Evolutionary conservation across 2,329 filamentous ascomycete genomes (phyloP).

Genomic region (Penicillium sp.): DNA sequence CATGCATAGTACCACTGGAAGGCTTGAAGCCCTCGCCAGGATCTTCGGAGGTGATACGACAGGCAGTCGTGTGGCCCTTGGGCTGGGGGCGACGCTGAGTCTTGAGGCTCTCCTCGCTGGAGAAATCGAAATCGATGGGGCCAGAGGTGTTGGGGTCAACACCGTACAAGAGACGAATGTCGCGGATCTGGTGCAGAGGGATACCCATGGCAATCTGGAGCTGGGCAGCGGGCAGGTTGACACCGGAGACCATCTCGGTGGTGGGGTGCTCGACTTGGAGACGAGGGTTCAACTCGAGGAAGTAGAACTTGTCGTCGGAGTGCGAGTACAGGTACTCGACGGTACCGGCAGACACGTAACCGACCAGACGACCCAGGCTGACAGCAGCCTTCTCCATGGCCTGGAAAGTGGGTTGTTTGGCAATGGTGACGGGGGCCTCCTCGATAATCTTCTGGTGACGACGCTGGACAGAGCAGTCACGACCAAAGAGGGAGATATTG

Average conservation of each 20-base stretch:
- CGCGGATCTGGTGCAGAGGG: conserved; percentile 87
- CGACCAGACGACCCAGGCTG: conserved; percentile 85
- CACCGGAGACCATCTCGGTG: conserved; percentile 97
- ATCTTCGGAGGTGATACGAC: conserved; percentile 98
- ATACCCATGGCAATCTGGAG: conserved; percentile 99
- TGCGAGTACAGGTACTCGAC: conserved; percentile 99
- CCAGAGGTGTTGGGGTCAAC: conserved; percentile 81
- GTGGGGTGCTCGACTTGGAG: conserved; percentile 99
- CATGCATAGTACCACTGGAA: conserved; percentile 97
- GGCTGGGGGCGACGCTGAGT: conserved; percentile 84
- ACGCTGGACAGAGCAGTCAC: conserved; percentile 97
- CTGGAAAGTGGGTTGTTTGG: conserved; percentile 80
- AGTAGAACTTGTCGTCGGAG: conserved; percentile 98
- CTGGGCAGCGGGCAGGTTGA: conserved; percentile 94
- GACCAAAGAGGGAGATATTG: conserved; percentile 97
- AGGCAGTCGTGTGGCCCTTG: conserved; percentile 96
- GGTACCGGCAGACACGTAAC: conserved; percentile 97
- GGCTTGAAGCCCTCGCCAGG: conserved; percentile 99
- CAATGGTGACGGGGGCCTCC: conserved; percentile 95
- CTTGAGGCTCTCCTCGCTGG: conserved; percentile 72
- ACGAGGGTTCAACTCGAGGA: conserved; percentile 96
- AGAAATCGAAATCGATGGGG: conserved; percentile 95
- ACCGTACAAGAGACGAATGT: conserved; percentile 93
- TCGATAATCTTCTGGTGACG: conserved; percentile 99
- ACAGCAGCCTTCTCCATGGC: conserved; percentile 97